phyloP scores from a whole-genome alignment of 2,329 filamentous ascomycete genomes.

The Pestalotiopsis sp. region DNA sequence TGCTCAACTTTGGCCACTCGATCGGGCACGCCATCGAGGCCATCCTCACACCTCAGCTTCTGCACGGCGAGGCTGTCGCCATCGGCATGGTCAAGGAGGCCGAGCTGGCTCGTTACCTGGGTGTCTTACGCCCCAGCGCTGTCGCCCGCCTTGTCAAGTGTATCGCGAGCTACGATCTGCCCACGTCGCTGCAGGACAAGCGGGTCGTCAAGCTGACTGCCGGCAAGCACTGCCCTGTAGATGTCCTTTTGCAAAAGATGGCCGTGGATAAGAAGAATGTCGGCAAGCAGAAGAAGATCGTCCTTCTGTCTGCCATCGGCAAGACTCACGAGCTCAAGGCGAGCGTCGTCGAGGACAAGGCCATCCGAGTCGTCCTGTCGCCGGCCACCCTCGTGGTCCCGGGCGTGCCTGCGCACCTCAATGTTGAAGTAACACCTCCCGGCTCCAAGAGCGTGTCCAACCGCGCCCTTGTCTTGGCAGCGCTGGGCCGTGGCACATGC shows the following conservation, averaged over 20 bases:
- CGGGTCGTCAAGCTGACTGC: constrained; percentile 81
- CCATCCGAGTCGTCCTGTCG: constrained; percentile 83
- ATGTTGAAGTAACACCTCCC: constrained; percentile 81
- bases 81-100: constrained; percentile 99
- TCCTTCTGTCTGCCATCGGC: constrained; percentile 88
- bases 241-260: constrained; percentile 89
- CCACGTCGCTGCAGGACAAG: constrained; percentile 83
- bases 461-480: constrained; percentile 89
- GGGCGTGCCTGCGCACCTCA: constrained; percentile 66
- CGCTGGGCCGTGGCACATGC: constrained; percentile 83
- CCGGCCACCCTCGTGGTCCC: constrained; percentile 76
- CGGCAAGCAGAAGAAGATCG: constrained; percentile 92
- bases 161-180: constrained; percentile 90
- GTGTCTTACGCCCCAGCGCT: constrained; percentile 81
- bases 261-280: constrained; percentile 99
- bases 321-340: constrained; percentile 85
- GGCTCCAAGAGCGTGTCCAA: constrained; percentile 99
- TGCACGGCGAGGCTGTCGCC: constrained; percentile 94
- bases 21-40: constrained; percentile 97
- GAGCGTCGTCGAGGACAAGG: constrained; percentile 83
- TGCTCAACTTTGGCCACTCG: constrained; percentile 97
- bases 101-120: constrained; percentile 87
- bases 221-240: constrained; percentile 84
- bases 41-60: constrained; percentile 89
- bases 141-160: constrained; percentile 91